Evolutionary conservation across 2,329 filamentous ascomycete species (phyloP).

Genomic region (Diaporthe eres): DNA sequence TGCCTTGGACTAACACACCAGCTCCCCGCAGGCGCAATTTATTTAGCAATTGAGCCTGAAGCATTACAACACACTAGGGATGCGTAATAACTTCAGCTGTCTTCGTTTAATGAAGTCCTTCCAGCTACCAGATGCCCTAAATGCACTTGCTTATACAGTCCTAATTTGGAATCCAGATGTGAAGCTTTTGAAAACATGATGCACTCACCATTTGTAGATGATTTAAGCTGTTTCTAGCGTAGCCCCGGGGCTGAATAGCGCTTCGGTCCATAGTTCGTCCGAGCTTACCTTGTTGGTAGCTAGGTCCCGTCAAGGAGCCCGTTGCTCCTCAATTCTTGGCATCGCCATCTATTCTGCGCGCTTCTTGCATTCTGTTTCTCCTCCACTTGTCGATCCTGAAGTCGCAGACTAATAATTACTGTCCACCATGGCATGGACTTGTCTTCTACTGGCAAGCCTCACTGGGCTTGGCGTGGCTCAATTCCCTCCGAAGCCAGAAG

Average conservation of each 20-base stretch:
- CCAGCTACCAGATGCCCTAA: background rate
- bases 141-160: background rate
- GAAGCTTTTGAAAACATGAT: background rate
- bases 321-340: constrained; percentile 8
- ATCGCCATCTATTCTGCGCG: background rate
- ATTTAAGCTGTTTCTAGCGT: background rate
- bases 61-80: background rate
- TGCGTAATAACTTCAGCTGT: background rate
- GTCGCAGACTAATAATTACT: background rate
- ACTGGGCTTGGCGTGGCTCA: constrained; percentile 46
- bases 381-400: background rate
- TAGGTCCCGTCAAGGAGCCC: background rate
- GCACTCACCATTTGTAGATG: background rate
- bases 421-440: background rate
- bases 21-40: background rate
- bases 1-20: background rate
- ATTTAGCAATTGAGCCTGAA: constrained; percentile 3
- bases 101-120: background rate
- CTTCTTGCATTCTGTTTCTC: background rate
- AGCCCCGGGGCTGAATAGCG: background rate
- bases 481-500: constrained; percentile 55
- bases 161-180: background rate
- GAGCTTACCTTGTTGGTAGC: background rate
- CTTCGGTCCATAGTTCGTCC: background rate
- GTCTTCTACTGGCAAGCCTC: background rate